Percentiles rank a stretch among this genome's conserved stretches.
These are phyloP conservation scores for Pseudogymnoascus sp. DNA, from an alignment of 2,329 filamentous ascomycete species.

Conservation along the genomic window DNA sequence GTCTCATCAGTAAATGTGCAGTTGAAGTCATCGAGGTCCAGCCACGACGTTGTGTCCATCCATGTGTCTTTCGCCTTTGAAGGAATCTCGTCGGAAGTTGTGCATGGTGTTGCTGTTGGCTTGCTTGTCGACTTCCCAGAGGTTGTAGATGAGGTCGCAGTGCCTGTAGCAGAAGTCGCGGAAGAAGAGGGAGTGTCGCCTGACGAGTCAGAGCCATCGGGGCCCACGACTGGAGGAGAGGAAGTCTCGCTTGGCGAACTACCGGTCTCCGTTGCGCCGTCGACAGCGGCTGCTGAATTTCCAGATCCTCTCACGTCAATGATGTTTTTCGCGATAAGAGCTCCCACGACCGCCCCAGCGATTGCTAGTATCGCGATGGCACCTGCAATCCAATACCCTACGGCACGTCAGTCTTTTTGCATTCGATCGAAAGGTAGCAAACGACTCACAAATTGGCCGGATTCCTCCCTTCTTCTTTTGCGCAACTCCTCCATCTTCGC, in stretches of 20 bases:
- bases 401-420: background rate
- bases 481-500: background rate
- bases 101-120: background rate
- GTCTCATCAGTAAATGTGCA: slow-evolving; percentile 81
- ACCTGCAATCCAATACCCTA: background rate
- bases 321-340: background rate
- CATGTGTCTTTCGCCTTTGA: background rate
- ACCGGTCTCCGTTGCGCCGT: background rate
- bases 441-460: background rate
- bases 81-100: background rate
- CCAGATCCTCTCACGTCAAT: background rate
- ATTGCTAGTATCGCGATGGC: background rate
- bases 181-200: slow-evolving; percentile 1
- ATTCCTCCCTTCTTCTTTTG: background rate
- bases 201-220: background rate
- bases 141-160: background rate
- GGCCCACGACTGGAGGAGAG: background rate
- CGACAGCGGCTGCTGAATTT: background rate
- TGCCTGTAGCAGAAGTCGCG: background rate
- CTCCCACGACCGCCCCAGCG: slow-evolving; percentile 1
- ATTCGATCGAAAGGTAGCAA: background rate
- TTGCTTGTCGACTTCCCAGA: background rate
- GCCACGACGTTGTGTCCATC: slow-evolving; percentile 50
- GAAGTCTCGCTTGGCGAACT: background rate
- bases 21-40: slow-evolving; percentile 84